Evolutionary conservation across 2,329 filamentous ascomycete genomes (phyloP), one percentile per base, ranked within the genome.

Genomic region (Rhynchosporium graminicola): DNA sequence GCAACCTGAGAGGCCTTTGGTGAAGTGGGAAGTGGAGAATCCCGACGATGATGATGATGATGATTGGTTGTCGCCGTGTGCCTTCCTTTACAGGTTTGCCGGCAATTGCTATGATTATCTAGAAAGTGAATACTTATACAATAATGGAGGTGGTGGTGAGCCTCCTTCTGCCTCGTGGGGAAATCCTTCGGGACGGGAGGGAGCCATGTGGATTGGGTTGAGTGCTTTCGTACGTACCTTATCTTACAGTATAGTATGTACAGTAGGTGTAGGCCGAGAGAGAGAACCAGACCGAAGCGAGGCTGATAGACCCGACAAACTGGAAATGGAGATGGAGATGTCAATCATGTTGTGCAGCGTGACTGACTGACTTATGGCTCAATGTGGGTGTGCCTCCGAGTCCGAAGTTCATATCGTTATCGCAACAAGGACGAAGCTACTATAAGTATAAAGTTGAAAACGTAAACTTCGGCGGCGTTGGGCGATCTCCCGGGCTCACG

Each of bases 61-160:
- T 20, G 20, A 20, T 20, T 40, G 54, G 54, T 57, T 40, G 54
- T 20, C 54, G 54, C 54, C 54, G 54, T n/a, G 26, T 57, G 54
- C 54, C 54, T 31, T 12, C 20, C 20, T 20, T 20, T 20, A 20
- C 20, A 20, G 20, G 20, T 20, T 20, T 42, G 33, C 51, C 31
- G 33, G 33, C 33, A 36, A 36, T n/a, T 54, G 26, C 15, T 9
- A 4, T 20, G 20, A 20, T 20, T 20, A 1, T 20, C 20, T 20
- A 20, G 20, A 20, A 20, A 20, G 20, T 20, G 20, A 20, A 20
- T 20, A 20, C 20, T 20, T 20, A 20, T 20, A 20, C 20, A 20
- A 20, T 20, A 20, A 20, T 20, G 20, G 20, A 20, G 20, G 20
- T 20, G 20, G 20, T 20, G 20, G 20, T 20, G 20, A 1, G 4